Evolutionary conservation across 2,329 filamentous ascomycete species (phyloP), one percentile per base, ranked within the genome.

Genomic region (Capronia epimyces): DNA sequence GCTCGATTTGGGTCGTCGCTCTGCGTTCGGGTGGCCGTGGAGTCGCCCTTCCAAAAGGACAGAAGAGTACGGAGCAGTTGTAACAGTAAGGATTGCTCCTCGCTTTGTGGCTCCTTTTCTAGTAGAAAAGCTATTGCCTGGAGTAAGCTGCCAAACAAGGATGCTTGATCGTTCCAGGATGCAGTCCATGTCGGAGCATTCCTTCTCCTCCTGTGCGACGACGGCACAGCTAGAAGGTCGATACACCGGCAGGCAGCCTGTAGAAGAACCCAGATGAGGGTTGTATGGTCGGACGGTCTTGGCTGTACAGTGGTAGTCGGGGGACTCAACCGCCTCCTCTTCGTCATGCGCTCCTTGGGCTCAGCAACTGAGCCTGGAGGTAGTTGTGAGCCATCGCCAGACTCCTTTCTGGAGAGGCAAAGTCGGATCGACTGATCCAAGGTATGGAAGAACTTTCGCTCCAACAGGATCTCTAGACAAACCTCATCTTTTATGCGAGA

Each of bases 391-490:
- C 2, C 16, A 12, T 25, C 9, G 9, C 13, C 15, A 4, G 12
- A 9, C 15, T 31, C 8, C 18, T 15, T 15, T 18, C 15, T n/a
- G 3, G 18, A 5, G 18, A 46, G 43, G 13, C 43, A 12, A 29
- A 18, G 13, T 36, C 16, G 39, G 21, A 48, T 36, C 7, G 37
- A 41, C 15, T 45, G 15, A 29, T 32, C 32, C n/a, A 57, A 43
- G 12, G 44, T 37, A n/a, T 15, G 43, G 21, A 44, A 52, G 44
- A 58, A 59, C 29, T 59, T 56, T 48, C 58, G 47, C 25, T 61
- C 59, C 12, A 56, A 31, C 12, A 61, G 43, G 20, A 59, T 57
- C 8, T 58, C 59, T 3, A 46, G 37, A 34, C 49, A 52, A n/a
- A 46, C 42, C 31, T 50, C 40, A n/a, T 20, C 29, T 10, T 56